Base-by-base conservation (phyloP, 2,329 filamentous ascomycete genomes). In the Teratosphaeria zuluensis region DNA sequence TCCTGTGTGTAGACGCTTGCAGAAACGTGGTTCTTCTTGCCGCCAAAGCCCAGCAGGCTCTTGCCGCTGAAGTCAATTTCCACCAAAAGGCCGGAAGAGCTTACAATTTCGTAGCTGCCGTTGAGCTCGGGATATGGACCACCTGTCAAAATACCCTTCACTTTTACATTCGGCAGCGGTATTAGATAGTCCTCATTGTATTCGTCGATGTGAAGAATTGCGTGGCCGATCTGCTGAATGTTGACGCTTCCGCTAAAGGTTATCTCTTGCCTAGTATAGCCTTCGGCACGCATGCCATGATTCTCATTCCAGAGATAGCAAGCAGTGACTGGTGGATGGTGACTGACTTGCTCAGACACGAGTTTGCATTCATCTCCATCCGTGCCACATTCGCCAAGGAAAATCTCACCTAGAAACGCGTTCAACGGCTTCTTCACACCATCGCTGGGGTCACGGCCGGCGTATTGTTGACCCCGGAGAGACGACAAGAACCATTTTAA, bases 391-490 rank as follows among this genome's bases (percentile, higher is more conserved):
- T 68, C 66, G 19, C 73, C 77, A 3, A 79, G 58, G 62, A 80
- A 80, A 0, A 80, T 56, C 58, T 80, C 77, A 0, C 78, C 77
- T 1, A 80, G 68, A 56, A 80, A 80, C 1, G 78, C 76, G 61
- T 80, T 80, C 54, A 81, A 65, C 0, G 79, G 78, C 62, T 81
- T 81, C 69, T 79, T 80, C 1, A 77, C 72, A 3, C 76, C 76
- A 14, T 76, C 72, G 28, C 64, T 67, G 35, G 74, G 72, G 8
- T 71, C 64, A n/a, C 75, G 69, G 3, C 76, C 76, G 2, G 74
- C 75, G 59, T 79, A 79, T 56, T 79, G 76, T 63, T 81, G 78
- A 8, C 76, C 74, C 56, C 74, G 75, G 21, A 80, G 65, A 30
- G 74, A 76, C 16, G 74, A 72, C 28, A 80, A 68, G 61, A 80